Evolutionary conservation across 371 early-diverging fungal genomes (phyloP).

Genomic region (Lichtheimia hyalospora): DNA sequence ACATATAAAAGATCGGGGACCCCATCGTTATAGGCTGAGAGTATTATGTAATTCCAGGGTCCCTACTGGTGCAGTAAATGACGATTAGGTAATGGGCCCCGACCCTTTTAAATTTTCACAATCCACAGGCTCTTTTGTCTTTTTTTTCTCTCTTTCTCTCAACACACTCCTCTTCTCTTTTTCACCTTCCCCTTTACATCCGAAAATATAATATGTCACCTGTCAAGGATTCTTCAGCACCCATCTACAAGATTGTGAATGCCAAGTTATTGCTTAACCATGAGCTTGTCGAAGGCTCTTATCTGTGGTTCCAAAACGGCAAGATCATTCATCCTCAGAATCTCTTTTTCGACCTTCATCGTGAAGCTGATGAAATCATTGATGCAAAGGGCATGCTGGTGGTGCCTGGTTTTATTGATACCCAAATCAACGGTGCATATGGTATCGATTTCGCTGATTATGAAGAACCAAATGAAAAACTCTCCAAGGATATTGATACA

Average conservation of each 20-base stretch:
- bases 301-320: constrained; percentile 77
- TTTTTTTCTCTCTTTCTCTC: background rate
- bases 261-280: constrained; percentile 75
- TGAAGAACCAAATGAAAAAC: constrained; percentile 41
- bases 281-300: constrained; percentile 67
- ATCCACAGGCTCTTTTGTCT: too few relatives aligned
- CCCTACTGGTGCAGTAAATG: too few relatives aligned
- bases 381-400: constrained; percentile 76
- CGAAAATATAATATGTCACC: background rate
- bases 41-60: too few relatives aligned
- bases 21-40: too few relatives aligned
- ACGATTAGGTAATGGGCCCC: too few relatives aligned
- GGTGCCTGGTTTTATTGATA: constrained; percentile 81
- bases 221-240: constrained; percentile 12
- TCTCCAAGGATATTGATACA: constrained; percentile 55
- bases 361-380: constrained; percentile 69
- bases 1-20: too few relatives aligned
- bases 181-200: background rate
- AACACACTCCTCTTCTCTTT: background rate
- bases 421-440: constrained; percentile 86
- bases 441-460: constrained; percentile 81
- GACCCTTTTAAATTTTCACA: too few relatives aligned
- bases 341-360: constrained; percentile 68
- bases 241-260: constrained; percentile 78
- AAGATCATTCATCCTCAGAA: constrained; percentile 77